Base-by-base conservation (phyloP, 2,329 filamentous ascomycete species). In the Ascochyta fabae region DNA sequence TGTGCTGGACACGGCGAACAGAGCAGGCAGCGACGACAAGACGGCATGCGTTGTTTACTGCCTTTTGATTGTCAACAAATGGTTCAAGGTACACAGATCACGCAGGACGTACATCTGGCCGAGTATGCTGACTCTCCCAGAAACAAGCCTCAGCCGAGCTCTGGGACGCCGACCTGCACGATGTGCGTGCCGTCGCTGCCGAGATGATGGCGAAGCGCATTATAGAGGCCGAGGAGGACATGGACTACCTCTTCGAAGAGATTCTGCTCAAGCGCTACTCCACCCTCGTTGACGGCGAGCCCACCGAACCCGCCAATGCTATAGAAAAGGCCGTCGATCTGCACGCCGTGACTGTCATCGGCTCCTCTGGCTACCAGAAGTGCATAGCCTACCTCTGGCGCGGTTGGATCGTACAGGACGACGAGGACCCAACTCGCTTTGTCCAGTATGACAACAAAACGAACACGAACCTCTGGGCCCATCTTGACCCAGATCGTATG, bases 371-470 rank as follows among this genome's bases (percentile, higher is more conserved):
- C 24, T 99, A 98, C 75, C 95, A 98, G 67, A 96, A 96, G 78
- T 98, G 94, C 72, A 92, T 98, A 68, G 86, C 84, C 59, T 92
- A 96, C 71, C 86, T 99, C 8, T 99, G 95, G 95, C 86, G 87
- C 59, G 95, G 95, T 22, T 99, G 95, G 95, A 81, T 98, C 8
- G 88, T 96, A n/a, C 95, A 99, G 74, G 92, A 97, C 64, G 92
- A 97, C 66, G 84, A 93, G 45, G 93, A 98, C 66, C 90, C 94
- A 0, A 87, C 88, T n/a, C 87, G 87, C 48, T 99, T 99, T 72
- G 84, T 97, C 49, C 88, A 93, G 70, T 99, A 96, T 80, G 86
- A 88, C 65, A 83, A 91, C 56, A 92, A 92, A 72, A 91, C 88
- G 56, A 90, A 93, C 72, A 87, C 86, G 1, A 84, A 81, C 40